phyloP scores from a whole-genome alignment of 179 eudicot genomes.

The Pouteria campechiana region DNA sequence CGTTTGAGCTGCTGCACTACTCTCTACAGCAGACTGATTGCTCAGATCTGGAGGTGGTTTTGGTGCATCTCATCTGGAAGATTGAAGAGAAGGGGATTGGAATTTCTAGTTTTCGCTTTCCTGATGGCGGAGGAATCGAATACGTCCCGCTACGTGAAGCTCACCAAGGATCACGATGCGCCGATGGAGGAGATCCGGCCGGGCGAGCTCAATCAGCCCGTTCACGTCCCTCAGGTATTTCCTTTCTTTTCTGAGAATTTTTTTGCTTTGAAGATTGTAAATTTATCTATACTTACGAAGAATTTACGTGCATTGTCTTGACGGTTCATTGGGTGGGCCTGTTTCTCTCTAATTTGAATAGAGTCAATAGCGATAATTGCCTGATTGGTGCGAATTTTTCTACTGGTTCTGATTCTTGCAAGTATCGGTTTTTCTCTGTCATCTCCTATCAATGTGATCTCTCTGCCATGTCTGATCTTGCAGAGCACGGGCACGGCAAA shows the following conservation, averaged over 20 bases:
- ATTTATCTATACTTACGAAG: neutral
- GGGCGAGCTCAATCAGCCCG: slow-evolving; percentile 96
- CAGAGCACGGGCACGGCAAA: too few relatives aligned
- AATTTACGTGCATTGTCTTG: neutral
- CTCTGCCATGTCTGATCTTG: too few relatives aligned
- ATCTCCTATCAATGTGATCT: too few relatives aligned
- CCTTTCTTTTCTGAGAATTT: slow-evolving; percentile 3
- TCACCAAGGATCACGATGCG: slow-evolving; percentile 74
- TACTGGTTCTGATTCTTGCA: neutral
- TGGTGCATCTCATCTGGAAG: too few relatives aligned
- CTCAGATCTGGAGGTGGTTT: too few relatives aligned
- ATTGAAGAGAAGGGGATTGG: too few relatives aligned
- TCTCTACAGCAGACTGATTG: too few relatives aligned
- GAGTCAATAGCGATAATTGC: too few relatives aligned
- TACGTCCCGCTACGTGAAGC: slow-evolving; percentile 65
- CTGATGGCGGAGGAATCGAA: slow-evolving; percentile 45
- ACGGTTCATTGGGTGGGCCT: neutral
- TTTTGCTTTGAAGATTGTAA: neutral
- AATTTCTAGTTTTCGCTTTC: too few relatives aligned
- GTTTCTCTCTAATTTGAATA: neutral
- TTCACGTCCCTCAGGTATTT: slow-evolving; percentile 82
- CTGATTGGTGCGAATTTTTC: too few relatives aligned
- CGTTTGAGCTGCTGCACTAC: too few relatives aligned
- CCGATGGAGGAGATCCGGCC: slow-evolving; percentile 64
- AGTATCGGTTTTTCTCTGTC: too few relatives aligned